phyloP scores from a whole-genome alignment of 495 filamentous ascomycete genomes.

The Hypoxylon lienhwacheense region DNA sequence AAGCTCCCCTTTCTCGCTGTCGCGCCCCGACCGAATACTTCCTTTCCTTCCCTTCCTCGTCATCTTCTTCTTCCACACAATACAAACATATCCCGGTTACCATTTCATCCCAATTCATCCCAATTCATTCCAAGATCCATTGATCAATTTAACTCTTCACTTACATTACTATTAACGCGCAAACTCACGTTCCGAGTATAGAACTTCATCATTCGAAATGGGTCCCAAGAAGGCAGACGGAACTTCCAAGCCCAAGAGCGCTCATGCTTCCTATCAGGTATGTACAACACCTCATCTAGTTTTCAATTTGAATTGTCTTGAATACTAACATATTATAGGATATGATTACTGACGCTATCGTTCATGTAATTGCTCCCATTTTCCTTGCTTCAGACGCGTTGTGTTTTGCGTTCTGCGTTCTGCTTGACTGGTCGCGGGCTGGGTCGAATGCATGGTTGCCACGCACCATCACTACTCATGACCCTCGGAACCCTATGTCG shows the following conservation, averaged over 20 bases:
- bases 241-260: conserved; percentile 60
- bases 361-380: conserved; percentile 58
- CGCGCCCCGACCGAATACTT: conserved; percentile 49
- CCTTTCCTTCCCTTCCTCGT: conserved; percentile 47
- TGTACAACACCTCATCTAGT: conserved; percentile 42
- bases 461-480: conserved; percentile 24
- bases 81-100: conserved; percentile 12
- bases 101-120: conserved; percentile 4
- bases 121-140: conserved; percentile 19
- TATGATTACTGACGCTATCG: conserved; percentile 70
- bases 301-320: conserved; percentile 24
- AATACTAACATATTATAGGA: conserved; percentile 55
- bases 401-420: conserved; percentile 29
- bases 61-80: conserved; percentile 16
- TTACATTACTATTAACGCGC: conserved; percentile 5
- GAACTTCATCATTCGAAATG: conserved; percentile 54
- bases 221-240: conserved; percentile 65
- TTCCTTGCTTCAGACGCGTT: conserved; percentile 47
- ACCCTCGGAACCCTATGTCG: conserved; percentile 16
- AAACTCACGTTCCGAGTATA: conserved; percentile 8
- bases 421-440: no score
- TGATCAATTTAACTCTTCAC: conserved; percentile 20
- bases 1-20: conserved; percentile 45
- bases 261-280: conserved; percentile 60
- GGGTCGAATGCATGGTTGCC: conserved; percentile 16